phyloP scores from a whole-genome alignment of 176 grass and related monocot genomes.

The Eleusine coracana region DNA sequence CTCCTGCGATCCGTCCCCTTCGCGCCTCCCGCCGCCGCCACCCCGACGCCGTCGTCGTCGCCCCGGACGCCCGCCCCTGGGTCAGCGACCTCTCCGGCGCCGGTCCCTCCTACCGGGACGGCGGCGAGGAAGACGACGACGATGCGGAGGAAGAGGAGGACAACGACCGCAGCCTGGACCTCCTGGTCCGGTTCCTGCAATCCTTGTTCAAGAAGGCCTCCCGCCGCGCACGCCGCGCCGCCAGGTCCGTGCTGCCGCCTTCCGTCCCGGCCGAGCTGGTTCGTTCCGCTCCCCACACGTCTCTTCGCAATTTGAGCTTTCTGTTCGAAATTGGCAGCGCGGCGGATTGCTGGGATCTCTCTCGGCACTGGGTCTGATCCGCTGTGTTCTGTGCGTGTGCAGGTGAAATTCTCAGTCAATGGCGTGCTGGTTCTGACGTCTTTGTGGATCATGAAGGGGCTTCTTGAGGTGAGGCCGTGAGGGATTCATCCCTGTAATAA shows the following conservation, averaged over 20 bases:
- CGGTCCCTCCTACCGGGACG: slow-evolving; percentile 40
- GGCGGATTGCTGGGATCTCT: slow-evolving; percentile 25
- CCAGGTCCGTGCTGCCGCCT: slow-evolving; percentile 85
- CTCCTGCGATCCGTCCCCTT: slow-evolving; percentile 33
- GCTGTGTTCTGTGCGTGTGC: slow-evolving; percentile 19
- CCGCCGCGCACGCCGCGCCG: slow-evolving; percentile 69
- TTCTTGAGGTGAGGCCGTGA: slow-evolving; percentile 73
- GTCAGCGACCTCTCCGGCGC: slow-evolving; percentile 56
- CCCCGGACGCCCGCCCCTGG: slow-evolving; percentile 71
- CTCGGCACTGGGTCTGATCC: slow-evolving; percentile 23
- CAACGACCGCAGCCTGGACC: slow-evolving; percentile 82
- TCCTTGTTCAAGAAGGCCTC: slow-evolving; percentile 76
- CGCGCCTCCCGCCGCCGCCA: slow-evolving; percentile 49
- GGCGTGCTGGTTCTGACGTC: slow-evolving; percentile 77
- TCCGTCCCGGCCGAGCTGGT: slow-evolving; percentile 88
- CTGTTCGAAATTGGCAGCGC: not conserved
- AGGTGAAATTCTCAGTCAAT: slow-evolving; percentile 97
- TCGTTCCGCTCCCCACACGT: not conserved
- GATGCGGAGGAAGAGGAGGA: slow-evolving; percentile 57
- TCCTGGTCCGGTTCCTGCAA: slow-evolving; percentile 72
- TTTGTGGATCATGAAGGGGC: slow-evolving; percentile 83
- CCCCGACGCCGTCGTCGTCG: slow-evolving; percentile 60
- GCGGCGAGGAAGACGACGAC: slow-evolving; percentile 51
- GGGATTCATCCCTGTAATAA: slow-evolving; percentile 8
- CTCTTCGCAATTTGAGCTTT: not conserved